Conservation (phyloP, 2,329 filamentous ascomycete species). For the Ascochyta rabiei region DNA sequence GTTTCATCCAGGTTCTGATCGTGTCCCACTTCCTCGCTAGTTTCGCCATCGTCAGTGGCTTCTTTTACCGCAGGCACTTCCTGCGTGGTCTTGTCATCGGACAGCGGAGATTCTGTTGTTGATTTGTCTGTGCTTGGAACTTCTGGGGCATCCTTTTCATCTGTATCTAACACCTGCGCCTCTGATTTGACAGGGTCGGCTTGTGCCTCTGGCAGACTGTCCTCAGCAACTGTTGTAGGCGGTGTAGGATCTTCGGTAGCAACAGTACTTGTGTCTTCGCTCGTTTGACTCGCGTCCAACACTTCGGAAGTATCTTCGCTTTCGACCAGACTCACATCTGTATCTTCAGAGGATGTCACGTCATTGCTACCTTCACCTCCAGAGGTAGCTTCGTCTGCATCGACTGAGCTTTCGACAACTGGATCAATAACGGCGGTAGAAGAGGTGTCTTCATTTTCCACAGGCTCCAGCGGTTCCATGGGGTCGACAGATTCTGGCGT, state of each 20-base stretch:
- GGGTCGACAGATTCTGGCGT: neutral
- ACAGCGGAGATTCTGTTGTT: neutral
- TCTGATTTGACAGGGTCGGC: neutral
- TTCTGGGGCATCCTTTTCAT: neutral
- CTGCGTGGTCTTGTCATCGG: neutral
- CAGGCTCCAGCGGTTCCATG: neutral
- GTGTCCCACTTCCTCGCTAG: neutral
- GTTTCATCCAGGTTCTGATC: neutral
- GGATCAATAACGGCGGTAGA: neutral
- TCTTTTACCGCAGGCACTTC: neutral
- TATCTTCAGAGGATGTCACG: neutral
- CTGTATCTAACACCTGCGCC: neutral
- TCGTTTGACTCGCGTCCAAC: neutral
- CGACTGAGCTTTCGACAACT: neutral
- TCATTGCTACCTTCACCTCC: constrained; percentile 3
- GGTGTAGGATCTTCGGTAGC: neutral
- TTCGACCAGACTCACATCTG: neutral
- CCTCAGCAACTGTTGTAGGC: neutral
- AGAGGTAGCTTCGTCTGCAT: neutral
- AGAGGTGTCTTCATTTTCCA: neutral
- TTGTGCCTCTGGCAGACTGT: neutral
- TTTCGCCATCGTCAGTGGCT: neutral
- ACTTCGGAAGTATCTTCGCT: constrained; percentile 3
- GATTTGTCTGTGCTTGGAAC: neutral
- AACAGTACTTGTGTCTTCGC: neutral